These are phyloP conservation scores for Xanthoceras sorbifolium DNA, from an alignment of 345 rosid genomes.

Conservation along the genomic window DNA sequence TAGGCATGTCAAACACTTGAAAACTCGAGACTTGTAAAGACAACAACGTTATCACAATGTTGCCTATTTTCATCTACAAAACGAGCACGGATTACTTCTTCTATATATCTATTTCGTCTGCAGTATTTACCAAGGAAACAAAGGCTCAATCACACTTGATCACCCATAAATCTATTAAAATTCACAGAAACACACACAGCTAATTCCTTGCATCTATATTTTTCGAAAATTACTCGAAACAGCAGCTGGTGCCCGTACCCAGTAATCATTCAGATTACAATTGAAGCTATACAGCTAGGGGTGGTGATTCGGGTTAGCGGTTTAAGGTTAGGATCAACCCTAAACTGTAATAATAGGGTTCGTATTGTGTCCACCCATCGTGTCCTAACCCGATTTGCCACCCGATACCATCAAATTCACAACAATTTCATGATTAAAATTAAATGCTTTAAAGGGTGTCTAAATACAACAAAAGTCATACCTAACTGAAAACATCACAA, in stretches of 20 bases:
- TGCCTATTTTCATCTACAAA: not conserved
- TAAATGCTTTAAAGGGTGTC: not conserved
- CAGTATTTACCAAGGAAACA: not conserved
- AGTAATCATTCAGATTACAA: not conserved
- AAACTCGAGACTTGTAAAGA: not conserved
- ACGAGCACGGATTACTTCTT: not conserved
- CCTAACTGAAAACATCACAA: not conserved
- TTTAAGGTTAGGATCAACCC: too few relatives aligned
- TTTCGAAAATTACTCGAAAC: not conserved
- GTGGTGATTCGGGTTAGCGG: too few relatives aligned
- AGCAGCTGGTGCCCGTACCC: not conserved
- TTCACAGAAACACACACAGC: not conserved
- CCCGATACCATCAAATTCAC: not conserved
- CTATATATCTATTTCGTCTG: not conserved
- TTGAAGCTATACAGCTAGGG: too few relatives aligned
- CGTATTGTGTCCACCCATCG: too few relatives aligned
- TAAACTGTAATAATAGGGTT: too few relatives aligned
- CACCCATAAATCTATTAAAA: not conserved
- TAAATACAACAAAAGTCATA: not conserved
- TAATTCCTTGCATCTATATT: not conserved
- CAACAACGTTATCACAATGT: not conserved
- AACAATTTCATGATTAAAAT: not conserved
- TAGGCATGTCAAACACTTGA: not conserved
- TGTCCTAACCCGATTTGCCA: too few relatives aligned
- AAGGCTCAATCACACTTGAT: not conserved